Conservation (phyloP, 805 yeast species). For the Hanseniaspora pseudoguilliermondii region DNA sequence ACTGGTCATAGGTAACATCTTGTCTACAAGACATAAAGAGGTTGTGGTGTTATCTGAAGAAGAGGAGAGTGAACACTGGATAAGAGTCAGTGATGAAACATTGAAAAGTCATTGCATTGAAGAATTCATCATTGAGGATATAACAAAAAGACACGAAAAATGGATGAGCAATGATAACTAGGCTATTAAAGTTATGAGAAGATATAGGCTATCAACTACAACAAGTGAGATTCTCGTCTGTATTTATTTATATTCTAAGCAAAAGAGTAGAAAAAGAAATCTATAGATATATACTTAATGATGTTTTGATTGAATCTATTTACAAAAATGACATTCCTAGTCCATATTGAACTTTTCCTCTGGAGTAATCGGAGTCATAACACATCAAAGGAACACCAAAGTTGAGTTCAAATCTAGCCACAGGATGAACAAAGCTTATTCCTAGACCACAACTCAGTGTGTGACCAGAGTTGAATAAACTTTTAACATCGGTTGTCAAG, state of each 20-base stretch:
- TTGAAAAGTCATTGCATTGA: slow-evolving; percentile 41
- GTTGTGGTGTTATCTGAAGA: slow-evolving; percentile 59
- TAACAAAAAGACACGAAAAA: slow-evolving; percentile 45
- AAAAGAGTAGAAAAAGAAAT: neutral
- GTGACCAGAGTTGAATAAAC: slow-evolving; percentile 29
- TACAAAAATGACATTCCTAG: slow-evolving; percentile 48
- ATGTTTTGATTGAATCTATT: slow-evolving; percentile 10
- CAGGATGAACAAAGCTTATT: slow-evolving; percentile 46
- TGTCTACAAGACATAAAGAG: slow-evolving; percentile 77
- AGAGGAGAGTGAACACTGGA: slow-evolving; percentile 31
- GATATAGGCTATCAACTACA: neutral
- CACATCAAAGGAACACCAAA: slow-evolving; percentile 48
- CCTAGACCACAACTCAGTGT: slow-evolving; percentile 50
- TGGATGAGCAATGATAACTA: slow-evolving; percentile 39
- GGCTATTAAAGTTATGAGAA: neutral
- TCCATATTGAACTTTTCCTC: slow-evolving; percentile 60
- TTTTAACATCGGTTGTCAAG: slow-evolving; percentile 27
- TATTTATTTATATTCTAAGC: no score
- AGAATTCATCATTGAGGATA: slow-evolving; percentile 65
- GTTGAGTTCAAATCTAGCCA: slow-evolving; percentile 56
- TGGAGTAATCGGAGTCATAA: slow-evolving; percentile 35
- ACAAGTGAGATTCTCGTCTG: no score
- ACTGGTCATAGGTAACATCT: slow-evolving; percentile 81
- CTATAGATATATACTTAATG: neutral
- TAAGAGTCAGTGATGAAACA: slow-evolving; percentile 35